Evolutionary conservation across 1,284 basidiomycete genomes (phyloP).

Genomic region (Moesziomyces sp.): DNA sequence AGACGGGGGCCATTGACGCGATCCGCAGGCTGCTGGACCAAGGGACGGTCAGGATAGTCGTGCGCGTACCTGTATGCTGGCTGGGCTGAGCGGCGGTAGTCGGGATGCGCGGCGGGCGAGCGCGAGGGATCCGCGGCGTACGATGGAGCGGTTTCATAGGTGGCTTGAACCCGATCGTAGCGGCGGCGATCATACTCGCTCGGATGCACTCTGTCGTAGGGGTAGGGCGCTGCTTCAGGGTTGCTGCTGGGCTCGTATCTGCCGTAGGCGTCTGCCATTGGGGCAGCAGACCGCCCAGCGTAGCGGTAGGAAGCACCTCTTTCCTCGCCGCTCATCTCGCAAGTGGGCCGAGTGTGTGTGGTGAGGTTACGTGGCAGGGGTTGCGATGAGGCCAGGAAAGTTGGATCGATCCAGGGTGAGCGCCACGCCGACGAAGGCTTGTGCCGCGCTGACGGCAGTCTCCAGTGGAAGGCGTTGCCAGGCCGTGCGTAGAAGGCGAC

Average conservation of each 20-base stretch:
- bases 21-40: slow-evolving; percentile 16
- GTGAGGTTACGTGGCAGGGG: too few species aligned
- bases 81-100: slow-evolving; percentile 28
- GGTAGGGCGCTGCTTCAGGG: slow-evolving; percentile 18
- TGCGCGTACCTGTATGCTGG: slow-evolving; percentile 27
- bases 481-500: not conserved
- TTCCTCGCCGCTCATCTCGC: slow-evolving; percentile 37
- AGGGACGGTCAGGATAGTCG: slow-evolving; percentile 17
- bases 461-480: not conserved
- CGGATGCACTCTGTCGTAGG: slow-evolving; percentile 17
- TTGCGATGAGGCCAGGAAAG: too few species aligned
- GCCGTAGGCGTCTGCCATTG: slow-evolving; percentile 24
- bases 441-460: not conserved
- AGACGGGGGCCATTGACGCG: slow-evolving; percentile 15
- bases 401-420: too few species aligned
- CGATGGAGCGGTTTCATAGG: slow-evolving; percentile 28
- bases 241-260: slow-evolving; percentile 29
- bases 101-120: slow-evolving; percentile 16
- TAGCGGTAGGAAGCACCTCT: slow-evolving; percentile 37
- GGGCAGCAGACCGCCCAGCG: slow-evolving; percentile 21
- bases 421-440: too few species aligned
- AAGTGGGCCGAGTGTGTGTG: too few species aligned
- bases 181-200: slow-evolving; percentile 32
- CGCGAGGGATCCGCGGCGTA: slow-evolving; percentile 21
- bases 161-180: slow-evolving; percentile 36